Evolutionary conservation across 352 stramenopile genomes (phyloP).

Genomic region (Globisporangium nagaii): DNA sequence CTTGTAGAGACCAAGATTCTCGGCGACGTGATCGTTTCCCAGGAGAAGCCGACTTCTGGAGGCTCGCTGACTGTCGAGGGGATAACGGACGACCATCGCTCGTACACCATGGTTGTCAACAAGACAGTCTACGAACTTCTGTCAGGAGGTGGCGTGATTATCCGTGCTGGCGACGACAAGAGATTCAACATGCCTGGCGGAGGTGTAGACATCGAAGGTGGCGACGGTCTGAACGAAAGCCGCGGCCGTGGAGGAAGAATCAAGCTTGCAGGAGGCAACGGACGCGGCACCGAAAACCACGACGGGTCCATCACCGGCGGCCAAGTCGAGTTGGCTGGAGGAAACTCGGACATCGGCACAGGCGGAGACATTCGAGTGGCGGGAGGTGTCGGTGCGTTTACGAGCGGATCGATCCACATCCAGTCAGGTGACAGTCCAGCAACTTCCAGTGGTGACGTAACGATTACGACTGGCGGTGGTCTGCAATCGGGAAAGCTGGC

Average conservation of each 20-base stretch:
- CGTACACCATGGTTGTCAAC: slow-evolving; percentile 43
- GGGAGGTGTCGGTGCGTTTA: slow-evolving; percentile 35
- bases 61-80: slow-evolving; percentile 32
- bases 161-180: slow-evolving; percentile 62
- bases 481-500: slow-evolving; percentile 15
- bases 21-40: slow-evolving; percentile 46
- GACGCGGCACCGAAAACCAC: slow-evolving; percentile 54
- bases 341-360: slow-evolving; percentile 49
- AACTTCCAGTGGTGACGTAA: slow-evolving; percentile 45
- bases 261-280: slow-evolving; percentile 62
- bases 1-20: slow-evolving; percentile 48
- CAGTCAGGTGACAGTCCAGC: slow-evolving; percentile 30
- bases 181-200: slow-evolving; percentile 62
- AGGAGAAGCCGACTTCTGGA: slow-evolving; percentile 36
- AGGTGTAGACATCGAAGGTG: slow-evolving; percentile 49
- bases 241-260: slow-evolving; percentile 74
- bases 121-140: slow-evolving; percentile 25
- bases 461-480: slow-evolving; percentile 22
- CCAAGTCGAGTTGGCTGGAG: slow-evolving; percentile 55
- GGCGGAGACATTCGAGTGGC: slow-evolving; percentile 52
- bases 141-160: slow-evolving; percentile 41
- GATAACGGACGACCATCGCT: slow-evolving; percentile 20
- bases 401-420: slow-evolving; percentile 46
- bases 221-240: slow-evolving; percentile 70
- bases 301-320: slow-evolving; percentile 78